These are phyloP conservation scores for Phellinidium pouzarii DNA, from an alignment of 1,284 basidiomycete species.

Conservation along the genomic window DNA sequence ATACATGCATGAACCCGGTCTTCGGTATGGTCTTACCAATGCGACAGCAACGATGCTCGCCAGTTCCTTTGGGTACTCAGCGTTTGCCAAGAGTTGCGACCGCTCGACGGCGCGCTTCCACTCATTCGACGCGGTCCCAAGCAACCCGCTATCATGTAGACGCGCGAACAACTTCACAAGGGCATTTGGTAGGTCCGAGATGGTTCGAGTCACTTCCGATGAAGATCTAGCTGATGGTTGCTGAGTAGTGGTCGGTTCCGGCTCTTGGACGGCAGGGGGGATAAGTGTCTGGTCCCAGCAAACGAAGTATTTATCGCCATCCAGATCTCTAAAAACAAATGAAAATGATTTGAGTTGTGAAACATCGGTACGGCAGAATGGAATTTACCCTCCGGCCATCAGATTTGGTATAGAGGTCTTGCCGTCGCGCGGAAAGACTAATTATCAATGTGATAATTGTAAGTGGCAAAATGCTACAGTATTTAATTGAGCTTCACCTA, in stretches of 20 bases:
- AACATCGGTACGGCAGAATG: not conserved
- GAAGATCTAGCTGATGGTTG: not conserved
- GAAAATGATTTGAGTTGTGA: not conserved
- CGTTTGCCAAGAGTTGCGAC: conserved; percentile 16
- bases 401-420: conserved; percentile 22
- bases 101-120: conserved; percentile 20
- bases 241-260: not conserved
- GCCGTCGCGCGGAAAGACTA: conserved; percentile 24
- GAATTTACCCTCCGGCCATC: conserved; percentile 24
- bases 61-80: conserved; percentile 13
- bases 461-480: not conserved
- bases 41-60: conserved; percentile 21
- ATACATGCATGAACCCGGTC: not conserved
- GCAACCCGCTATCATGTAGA: conserved; percentile 18
- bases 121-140: conserved; percentile 21
- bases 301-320: conserved; percentile 25
- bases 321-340: conserved; percentile 23
- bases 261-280: conserved; percentile 11
- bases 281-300: conserved; percentile 22
- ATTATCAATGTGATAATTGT: not conserved
- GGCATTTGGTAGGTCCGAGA: conserved; percentile 11
- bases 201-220: not conserved
- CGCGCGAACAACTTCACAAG: conserved; percentile 20
- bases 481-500: conserved; percentile 18
- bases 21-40: conserved; percentile 13